Evolutionary conservation across 2,329 filamentous ascomycete genomes (phyloP).

Genomic region (Aschersonia sp.): DNA sequence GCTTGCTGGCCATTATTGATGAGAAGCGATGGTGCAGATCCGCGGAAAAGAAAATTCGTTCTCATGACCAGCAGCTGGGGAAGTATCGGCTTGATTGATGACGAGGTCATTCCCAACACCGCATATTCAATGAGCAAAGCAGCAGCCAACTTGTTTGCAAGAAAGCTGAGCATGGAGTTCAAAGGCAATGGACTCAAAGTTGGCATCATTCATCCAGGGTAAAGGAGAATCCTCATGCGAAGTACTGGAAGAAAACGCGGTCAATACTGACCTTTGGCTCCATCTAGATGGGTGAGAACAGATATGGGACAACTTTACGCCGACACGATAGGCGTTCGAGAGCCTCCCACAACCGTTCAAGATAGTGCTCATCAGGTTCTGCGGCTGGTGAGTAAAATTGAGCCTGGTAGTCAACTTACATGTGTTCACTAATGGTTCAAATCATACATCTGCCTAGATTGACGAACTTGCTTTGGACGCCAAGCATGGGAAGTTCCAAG

Average conservation of each 20-base stretch:
- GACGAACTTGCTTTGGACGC: constrained; percentile 5
- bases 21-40: not conserved
- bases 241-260: no score
- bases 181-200: constrained; percentile 16
- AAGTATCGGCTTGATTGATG: constrained; percentile 7
- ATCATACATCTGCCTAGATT: constrained; percentile 1
- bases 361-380: constrained; percentile 4
- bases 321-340: constrained; percentile 3
- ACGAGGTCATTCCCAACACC: constrained; percentile 14
- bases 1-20: constrained; percentile 23
- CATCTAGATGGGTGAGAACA: constrained; percentile 6
- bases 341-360: constrained; percentile 4
- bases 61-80: constrained; percentile 5
- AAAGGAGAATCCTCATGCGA: no score
- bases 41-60: constrained; percentile 5
- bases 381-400: constrained; percentile 2
- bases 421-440: not conserved
- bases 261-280: not conserved
- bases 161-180: constrained; percentile 15
- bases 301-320: constrained; percentile 5
- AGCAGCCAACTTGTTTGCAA: constrained; percentile 15
- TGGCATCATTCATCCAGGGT: constrained; percentile 17
- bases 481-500: constrained; percentile 7
- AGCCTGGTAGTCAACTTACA: not conserved
- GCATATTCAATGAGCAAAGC: constrained; percentile 31